Percentiles rank a stretch among this genome's conserved stretches.
Evolutionary conservation across 1,139 yeast genomes (phyloP).

Genomic region (Saccharomycopsis hybrid): DNA sequence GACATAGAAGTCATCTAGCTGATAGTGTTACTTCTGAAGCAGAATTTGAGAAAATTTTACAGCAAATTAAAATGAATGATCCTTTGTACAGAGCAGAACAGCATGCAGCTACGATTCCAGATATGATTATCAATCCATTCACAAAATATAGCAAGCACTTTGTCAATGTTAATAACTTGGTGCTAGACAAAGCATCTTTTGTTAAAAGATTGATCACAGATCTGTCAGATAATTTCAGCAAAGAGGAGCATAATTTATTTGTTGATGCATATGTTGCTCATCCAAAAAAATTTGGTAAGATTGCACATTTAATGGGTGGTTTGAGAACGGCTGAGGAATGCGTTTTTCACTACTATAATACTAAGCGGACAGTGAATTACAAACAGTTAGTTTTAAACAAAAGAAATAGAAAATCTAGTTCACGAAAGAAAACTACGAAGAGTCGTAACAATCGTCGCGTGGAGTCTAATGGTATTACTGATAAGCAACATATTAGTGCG

Average conservation of each 20-base stretch:
- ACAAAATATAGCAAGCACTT: slow-evolving; percentile 42
- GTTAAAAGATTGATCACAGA: slow-evolving; percentile 59
- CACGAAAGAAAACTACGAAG: slow-evolving; percentile 48
- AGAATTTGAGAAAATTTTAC: slow-evolving; percentile 77
- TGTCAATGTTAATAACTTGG: slow-evolving; percentile 67
- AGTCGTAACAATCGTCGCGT: slow-evolving; percentile 34
- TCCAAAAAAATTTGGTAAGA: slow-evolving; percentile 91
- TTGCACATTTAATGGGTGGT: slow-evolving; percentile 77
- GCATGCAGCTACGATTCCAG: slow-evolving; percentile 80
- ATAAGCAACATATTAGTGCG: slow-evolving; percentile 24
- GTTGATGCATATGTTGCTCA: slow-evolving; percentile 70
- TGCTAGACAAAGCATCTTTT: slow-evolving; percentile 60
- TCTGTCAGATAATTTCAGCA: slow-evolving; percentile 64
- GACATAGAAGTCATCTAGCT: slow-evolving; percentile 59
- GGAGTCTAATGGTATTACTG: slow-evolving; percentile 26
- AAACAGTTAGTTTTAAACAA: slow-evolving; percentile 55
- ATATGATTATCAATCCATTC: slow-evolving; percentile 63
- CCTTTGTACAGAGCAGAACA: slow-evolving; percentile 74
- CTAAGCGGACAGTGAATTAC: slow-evolving; percentile 75
- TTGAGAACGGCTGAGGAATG: slow-evolving; percentile 78
- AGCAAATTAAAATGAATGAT: slow-evolving; percentile 71
- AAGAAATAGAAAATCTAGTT: slow-evolving; percentile 32
- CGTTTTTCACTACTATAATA: slow-evolving; percentile 85
- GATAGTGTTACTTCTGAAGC: slow-evolving; percentile 85
- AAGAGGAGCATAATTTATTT: slow-evolving; percentile 70